Evolutionary conservation across 129 eudicot species (phyloP), one percentile per base, ranked within the genome.

Genomic region (Logfia minima): DNA sequence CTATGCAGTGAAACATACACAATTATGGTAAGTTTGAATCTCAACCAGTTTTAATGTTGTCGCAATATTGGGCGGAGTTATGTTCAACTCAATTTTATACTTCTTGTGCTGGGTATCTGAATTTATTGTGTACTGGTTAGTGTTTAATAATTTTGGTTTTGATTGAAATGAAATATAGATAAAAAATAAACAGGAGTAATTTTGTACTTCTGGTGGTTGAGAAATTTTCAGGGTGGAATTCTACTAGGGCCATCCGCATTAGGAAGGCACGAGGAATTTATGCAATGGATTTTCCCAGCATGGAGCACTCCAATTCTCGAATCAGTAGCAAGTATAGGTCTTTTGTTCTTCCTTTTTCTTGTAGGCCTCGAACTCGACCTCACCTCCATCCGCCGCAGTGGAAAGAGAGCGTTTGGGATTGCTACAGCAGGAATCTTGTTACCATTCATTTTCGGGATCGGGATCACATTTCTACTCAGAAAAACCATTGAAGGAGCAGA

Each of bases 301-400:
- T 85, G 97, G 92, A 88, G 97, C 85, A 86, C 91, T 7, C 88
- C 92, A 14, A 86, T 91, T 51, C 87, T 91, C 6, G 97, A 88
- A 60, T 81, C 92, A 0, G 86, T 91, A 6, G 90, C 97, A 8
- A 87, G 85, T 77, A 75, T 91, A 6, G 97, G 97, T 11, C 87
- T 91, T 18, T 34, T 91, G 14, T 91, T 88, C 81, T 91, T 88
- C 82, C 85, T 91, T 21, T 91, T 91, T 67, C 78, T 91, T 0
- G 94, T 91, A 8, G 94, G 97, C n/a, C 92, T 91, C 1, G 97
- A 91, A 64, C 92, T 91, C n/a, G 90, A 88, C 72, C 73, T 91
- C 18, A 51, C 24, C 65, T 83, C 92, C 16, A 81, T 91, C 16
- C 84, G 87, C 14, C 89, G 86, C 18, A 83, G 86, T 19, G 97